Base-by-base conservation (phyloP, 129 eudicot species). In the Helianthus tuberosus region DNA sequence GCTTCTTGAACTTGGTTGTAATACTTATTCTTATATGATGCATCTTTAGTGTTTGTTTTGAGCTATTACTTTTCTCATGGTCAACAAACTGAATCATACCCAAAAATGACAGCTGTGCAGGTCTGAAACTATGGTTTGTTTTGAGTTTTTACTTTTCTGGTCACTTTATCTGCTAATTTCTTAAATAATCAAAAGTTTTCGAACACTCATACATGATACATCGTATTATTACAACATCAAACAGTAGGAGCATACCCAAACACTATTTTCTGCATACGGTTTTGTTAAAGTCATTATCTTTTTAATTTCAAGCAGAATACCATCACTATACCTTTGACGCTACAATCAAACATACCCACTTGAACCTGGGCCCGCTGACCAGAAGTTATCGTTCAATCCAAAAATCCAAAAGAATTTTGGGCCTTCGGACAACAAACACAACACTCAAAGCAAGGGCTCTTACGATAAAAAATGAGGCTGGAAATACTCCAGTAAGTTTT, bases 361-460 rank as follows among this genome's bases (percentile, higher is more conserved):
- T 81, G 76, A 96, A 89, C 65, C 71, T 88, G 75, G 90, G 88
- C 79, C 78, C 86, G 70, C 73, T 84, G 38, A 70, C 82, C 32
- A 96, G 91, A 0, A 66, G 72, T 53, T 93, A 90, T 77, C 90
- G 92, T n/a, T 91, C 96, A 71, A 81, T 91, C 55, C 36, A n/a
- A 44, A 73, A 29, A 5, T 12, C 69, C 20, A 62, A 75, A 17
- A 6, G 50, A 17, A 57, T 63, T 53, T 41, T 39, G 13, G 71
- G 17, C 57, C 72, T 15, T 41, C 38, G 17, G 27, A 64, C 49
- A 43, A 48, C 72, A 25, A 71, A 63, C 41, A 53, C 79, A 38
- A 75, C 89, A n/a, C 75, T 81, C 11, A 86, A 81, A 76, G 92
- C 88, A 44, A 80, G 84, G 61, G 72, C 73, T 27, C 11, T 66